Evolutionary conservation across 192 early-diverging fungal genomes (phyloP), one percentile per base, ranked within the genome.

Genomic region (Podila horticola): DNA sequence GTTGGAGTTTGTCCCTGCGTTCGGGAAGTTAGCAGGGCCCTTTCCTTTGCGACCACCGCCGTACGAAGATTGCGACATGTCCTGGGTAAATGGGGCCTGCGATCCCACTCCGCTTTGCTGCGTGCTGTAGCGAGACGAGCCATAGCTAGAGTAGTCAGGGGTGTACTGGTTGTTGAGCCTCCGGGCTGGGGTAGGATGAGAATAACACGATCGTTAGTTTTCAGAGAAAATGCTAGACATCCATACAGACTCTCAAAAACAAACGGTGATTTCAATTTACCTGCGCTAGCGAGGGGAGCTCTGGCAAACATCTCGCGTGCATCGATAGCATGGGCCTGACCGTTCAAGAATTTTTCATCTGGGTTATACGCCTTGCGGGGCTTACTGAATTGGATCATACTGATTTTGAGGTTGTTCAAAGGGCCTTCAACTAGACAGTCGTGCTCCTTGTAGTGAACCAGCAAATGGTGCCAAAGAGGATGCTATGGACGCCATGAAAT

Each of bases 401-500:
- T 94, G 51, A 89, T 86, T 66, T 97, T 95, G 26, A 99, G 85
- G 66, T 95, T 96, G 79, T 88, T 92, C 58, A 99, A 82, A 51
- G 93, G 91, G 15, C 98, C 98, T 76, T 99, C 98, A 4, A 99
- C 96, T 49, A 99, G 84, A 62, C 95, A 94, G 22, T 91, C 88
- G 52, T 92, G 87, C 72, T 93, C 94, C 83, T 98, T 98, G 90
- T 93, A 99, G 61, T 94, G 91, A 59, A 94, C 95, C 30, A 99
- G 83, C 49, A 99, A 86, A 85, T 99, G 96, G 76, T 99, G 96
- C 98, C 98, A 99, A 20, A 99, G 83, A 38, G 94, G 91, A 79
- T 99, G 93, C 75, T 94, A 59, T 29, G 48, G 33, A n/a, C 26
- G 19, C 45, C 24, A 41, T 58, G 30, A 49, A 28, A 28, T 17